Percentiles rank a stretch among this genome's conserved stretches.
Conservation (phyloP, 139 green algal species). For the Picochlorum sp. region DNA sequence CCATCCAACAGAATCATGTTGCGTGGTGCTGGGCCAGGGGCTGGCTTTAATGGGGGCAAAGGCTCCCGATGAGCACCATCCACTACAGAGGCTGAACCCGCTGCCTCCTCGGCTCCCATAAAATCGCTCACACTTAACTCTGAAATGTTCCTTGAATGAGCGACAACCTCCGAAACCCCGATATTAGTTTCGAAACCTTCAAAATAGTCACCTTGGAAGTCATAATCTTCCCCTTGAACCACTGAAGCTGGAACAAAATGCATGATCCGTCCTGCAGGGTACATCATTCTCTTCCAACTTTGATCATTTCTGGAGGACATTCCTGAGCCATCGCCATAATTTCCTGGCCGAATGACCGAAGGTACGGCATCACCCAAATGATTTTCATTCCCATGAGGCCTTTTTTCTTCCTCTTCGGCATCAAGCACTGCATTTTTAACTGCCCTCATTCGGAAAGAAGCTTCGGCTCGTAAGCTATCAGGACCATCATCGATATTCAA, state of each 20-base stretch:
- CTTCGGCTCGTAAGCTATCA: background rate
- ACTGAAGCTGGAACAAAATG: slow-evolving; percentile 60
- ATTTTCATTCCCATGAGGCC: background rate
- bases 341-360: slow-evolving; percentile 16
- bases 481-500: background rate
- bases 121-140: slow-evolving; percentile 2
- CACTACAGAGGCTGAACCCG: background rate
- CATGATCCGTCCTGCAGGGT: slow-evolving; percentile 67
- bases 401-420: slow-evolving; percentile 22
- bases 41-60: slow-evolving; percentile 1
- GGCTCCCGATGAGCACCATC: background rate
- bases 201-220: background rate
- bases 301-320: background rate
- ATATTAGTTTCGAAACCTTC: background rate
- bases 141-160: background rate
- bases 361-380: slow-evolving; percentile 1
- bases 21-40: background rate
- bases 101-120: background rate
- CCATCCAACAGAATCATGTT: slow-evolving; percentile 37
- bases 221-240: slow-evolving; percentile 2
- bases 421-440: slow-evolving; percentile 19
- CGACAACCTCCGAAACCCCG: background rate
- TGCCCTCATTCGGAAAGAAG: slow-evolving; percentile 10
- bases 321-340: background rate
- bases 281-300: slow-evolving; percentile 37